Evolutionary conservation across 148 eudicot species (phyloP), one percentile per base, ranked within the genome.

Genomic region (Vaccinium vitisidaea): DNA sequence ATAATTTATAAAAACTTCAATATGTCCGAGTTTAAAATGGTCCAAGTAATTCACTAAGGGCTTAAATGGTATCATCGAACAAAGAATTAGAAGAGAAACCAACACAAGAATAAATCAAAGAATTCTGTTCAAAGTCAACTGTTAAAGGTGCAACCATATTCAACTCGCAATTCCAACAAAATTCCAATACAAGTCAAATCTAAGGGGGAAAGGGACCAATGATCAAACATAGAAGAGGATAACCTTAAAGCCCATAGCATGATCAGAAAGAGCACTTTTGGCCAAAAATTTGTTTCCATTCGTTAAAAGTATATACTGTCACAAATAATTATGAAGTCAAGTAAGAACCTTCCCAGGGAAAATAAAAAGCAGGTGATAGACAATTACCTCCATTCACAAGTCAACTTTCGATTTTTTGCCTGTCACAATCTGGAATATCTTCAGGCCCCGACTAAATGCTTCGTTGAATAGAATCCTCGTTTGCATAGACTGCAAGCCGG

Each of bases 401-500:
- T 86, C 88, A 58, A 67, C 65, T 77, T 87, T 86, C 5, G 91
- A 85, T 75, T 91, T 95, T 75, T 93, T 95, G 84, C 89, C 94
- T 32, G 93, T 87, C 80, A 92, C 80, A 83, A 93, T 95, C 91
- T 95, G 91, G 88, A 87, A 93, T 78, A 95, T 93, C 86, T 92
- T 90, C 82, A 95, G 87, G 39, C 98, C 98, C 77, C 95, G 88
- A 80, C 94, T 93, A 85, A 95, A 95, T n/a, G 98, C 98, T 75
- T 95, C 95, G 77, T 95, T 95, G 82, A 95, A 95, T 58, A 95
- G 87, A 83, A 95, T 95, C 86, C 98, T 92, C 12, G 98, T 95
- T 87, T 95, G 98, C 98, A 95, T 95, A 19, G 94, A 86, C 85
- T 95, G 98, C 90, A 95, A 95, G 56, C 98, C 98, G 67, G 96